These are phyloP conservation scores for Tolypocladium ophioglossoides DNA, from an alignment of 2,329 filamentous ascomycete genomes.

Conservation along the genomic window DNA sequence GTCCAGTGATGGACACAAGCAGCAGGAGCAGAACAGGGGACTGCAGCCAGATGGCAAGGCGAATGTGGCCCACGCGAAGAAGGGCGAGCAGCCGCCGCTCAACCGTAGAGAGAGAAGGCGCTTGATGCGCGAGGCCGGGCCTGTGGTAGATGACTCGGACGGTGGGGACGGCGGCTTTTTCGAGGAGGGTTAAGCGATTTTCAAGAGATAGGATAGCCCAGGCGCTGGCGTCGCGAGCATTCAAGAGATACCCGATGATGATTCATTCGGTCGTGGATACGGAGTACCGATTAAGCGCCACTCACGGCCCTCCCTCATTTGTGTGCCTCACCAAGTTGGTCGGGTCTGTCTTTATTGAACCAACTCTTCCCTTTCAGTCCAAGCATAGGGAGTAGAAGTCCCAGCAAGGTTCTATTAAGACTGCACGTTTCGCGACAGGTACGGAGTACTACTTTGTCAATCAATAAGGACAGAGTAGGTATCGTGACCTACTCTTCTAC, in stretches of 20 bases:
- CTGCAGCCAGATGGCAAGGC: constrained; percentile 9
- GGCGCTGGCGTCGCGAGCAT: background rate
- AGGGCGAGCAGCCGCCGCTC: constrained; percentile 13
- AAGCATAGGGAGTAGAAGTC: too few species aligned
- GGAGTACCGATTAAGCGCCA: too few species aligned
- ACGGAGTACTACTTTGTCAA: too few species aligned
- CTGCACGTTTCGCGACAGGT: too few species aligned
- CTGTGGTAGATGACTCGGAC: constrained; percentile 25
- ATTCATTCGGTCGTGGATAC: background rate
- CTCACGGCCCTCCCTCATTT: background rate
- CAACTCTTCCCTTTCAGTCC: background rate
- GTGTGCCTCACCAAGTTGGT: too few species aligned
- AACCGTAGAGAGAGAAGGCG: constrained; percentile 26
- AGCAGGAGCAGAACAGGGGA: background rate
- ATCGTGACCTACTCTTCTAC: too few species aligned
- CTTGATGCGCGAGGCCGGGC: constrained; percentile 22
- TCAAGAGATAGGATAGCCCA: background rate
- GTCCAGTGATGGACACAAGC: background rate
- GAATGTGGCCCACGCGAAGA: constrained; percentile 10
- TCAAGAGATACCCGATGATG: background rate
- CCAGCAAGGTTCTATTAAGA: too few species aligned
- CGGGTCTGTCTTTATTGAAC: background rate
- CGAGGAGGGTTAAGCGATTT: constrained; percentile 20
- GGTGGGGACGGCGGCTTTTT: constrained; percentile 49
- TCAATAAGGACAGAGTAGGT: too few species aligned